Base-by-base conservation (phyloP, 2,329 filamentous ascomycete species). In the Fusarium humuli region DNA sequence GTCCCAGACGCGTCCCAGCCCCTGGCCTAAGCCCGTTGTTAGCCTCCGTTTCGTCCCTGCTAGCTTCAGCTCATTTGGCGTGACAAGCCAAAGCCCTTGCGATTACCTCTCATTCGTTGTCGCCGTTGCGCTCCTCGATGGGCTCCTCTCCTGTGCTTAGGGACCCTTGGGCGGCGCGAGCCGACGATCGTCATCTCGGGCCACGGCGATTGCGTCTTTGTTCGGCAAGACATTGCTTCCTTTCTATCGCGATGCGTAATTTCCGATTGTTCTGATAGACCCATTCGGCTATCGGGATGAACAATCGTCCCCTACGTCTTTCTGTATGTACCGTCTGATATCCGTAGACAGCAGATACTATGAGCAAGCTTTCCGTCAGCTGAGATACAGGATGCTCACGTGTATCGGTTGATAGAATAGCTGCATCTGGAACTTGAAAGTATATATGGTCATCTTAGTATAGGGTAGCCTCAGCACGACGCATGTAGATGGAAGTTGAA, bases 181-280 rank as follows among this genome's bases (percentile, higher is more conserved):
- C 64, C 58, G 66, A 41, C 50, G 62, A 70, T 70, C 70, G 16
- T 68, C 40, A 72, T 70, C 62, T 70, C 62, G 47, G 63, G 29
- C 52, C 49, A 66, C 25, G 44, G 69, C 57, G 57, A 46, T 65
- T 37, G 42, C 47, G 56, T 34, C 50, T 32, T 57, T 57, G 48
- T 54, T 57, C 16, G 58, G 49, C 27, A 40, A 60, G 45, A 42
- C 50, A 32, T 64, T 67, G 46, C 50, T 57, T 63, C 45, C 37
- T 22, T 69, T 44, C 40, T 16, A 42, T 32, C 23, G 41, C 25
- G 50, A 32, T 29, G 25, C 16, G 29, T 61, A 20, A 62, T 67
- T 41, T 30, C 49, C 20, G n/a, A 37, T 9, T 53, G 41, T 48
- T 58, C 54, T 42, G 29, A 58, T 59, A 46, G 44, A 27, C n/a